These are phyloP conservation scores for Silybum marianum DNA, from an alignment of 129 eudicot genomes.

Conservation along the genomic window DNA sequence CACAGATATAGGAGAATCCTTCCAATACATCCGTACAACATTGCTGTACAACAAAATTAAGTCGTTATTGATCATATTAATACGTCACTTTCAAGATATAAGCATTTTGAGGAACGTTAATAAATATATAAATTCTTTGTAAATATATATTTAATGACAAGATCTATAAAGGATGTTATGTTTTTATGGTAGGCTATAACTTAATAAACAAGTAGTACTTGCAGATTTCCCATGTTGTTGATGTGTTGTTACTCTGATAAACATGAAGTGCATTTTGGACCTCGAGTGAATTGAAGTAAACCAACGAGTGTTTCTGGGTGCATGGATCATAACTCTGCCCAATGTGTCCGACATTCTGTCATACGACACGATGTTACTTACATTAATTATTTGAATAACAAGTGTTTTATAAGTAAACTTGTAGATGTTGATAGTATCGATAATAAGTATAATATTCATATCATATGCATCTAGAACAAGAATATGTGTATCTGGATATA, in stretches of 20 bases:
- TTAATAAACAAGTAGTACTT: constrained; percentile 44
- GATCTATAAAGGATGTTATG: too few species aligned
- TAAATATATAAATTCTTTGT: too few species aligned
- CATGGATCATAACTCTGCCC: constrained; percentile 91
- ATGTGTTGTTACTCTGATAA: constrained; percentile 33
- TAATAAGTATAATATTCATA: too few species aligned
- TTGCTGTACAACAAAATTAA: constrained; percentile 45
- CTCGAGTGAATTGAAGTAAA: constrained; percentile 87
- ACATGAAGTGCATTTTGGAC: constrained; percentile 95
- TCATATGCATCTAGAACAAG: too few species aligned
- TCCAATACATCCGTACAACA: constrained; percentile 57
- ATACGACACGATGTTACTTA: constrained; percentile 4
- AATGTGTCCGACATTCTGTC: constrained; percentile 61
- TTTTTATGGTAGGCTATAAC: neutral
- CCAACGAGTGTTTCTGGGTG: constrained; percentile 78
- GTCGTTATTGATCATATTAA: constrained; percentile 3
- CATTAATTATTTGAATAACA: constrained; percentile 16
- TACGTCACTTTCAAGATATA: neutral
- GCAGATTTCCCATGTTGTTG: constrained; percentile 83
- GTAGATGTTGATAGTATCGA: neutral
- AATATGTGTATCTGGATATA: too few species aligned
- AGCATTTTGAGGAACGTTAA: neutral
- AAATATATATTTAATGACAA: constrained; percentile 29
- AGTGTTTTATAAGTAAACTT: neutral
- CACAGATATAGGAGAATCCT: constrained; percentile 81